phyloP scores from a whole-genome alignment of 768 basidiomycete genomes.

The Calocybe indica region DNA sequence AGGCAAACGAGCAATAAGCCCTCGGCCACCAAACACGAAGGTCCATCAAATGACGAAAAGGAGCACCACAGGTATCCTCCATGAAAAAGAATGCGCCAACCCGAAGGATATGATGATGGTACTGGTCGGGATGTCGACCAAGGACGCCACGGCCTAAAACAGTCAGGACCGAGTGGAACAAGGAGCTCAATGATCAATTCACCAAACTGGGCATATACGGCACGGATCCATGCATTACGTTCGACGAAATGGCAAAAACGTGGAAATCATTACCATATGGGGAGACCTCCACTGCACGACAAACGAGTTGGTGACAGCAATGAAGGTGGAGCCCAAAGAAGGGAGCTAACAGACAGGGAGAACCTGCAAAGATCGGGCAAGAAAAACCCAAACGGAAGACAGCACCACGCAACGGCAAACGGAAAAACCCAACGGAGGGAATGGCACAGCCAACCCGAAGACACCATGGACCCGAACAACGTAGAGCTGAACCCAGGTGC shows the following conservation, averaged over 20 bases:
- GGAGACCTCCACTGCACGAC: slow-evolving; percentile 25
- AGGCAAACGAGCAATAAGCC: slow-evolving; percentile 13
- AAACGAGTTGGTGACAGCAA: slow-evolving; percentile 5
- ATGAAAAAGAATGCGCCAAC: slow-evolving; percentile 14
- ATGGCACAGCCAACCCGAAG: slow-evolving; percentile 14
- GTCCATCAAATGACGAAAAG: slow-evolving; percentile 17
- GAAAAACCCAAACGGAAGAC: slow-evolving; percentile 11
- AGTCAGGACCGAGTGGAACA: slow-evolving; percentile 23
- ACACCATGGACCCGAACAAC: slow-evolving; percentile 20
- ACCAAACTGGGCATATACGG: slow-evolving; percentile 4
- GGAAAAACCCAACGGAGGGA: slow-evolving; percentile 16
- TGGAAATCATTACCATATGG: slow-evolving; percentile 16
- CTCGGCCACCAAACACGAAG: slow-evolving; percentile 8
- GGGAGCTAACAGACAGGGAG: slow-evolving; percentile 22
- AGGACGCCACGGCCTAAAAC: slow-evolving; percentile 30
- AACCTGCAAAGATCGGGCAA: slow-evolving; percentile 20
- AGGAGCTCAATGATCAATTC: slow-evolving; percentile 12
- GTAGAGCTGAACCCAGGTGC: slow-evolving; percentile 3
- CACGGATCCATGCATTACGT: background rate
- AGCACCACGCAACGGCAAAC: slow-evolving; percentile 1
- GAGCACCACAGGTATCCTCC: slow-evolving; percentile 14
- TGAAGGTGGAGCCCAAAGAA: slow-evolving; percentile 15
- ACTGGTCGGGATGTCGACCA: slow-evolving; percentile 10
- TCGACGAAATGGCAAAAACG: background rate
- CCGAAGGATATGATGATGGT: slow-evolving; percentile 21